Base-by-base conservation (phyloP, 2,329 filamentous ascomycete species). In the Fonsecaea multimorphosa region DNA sequence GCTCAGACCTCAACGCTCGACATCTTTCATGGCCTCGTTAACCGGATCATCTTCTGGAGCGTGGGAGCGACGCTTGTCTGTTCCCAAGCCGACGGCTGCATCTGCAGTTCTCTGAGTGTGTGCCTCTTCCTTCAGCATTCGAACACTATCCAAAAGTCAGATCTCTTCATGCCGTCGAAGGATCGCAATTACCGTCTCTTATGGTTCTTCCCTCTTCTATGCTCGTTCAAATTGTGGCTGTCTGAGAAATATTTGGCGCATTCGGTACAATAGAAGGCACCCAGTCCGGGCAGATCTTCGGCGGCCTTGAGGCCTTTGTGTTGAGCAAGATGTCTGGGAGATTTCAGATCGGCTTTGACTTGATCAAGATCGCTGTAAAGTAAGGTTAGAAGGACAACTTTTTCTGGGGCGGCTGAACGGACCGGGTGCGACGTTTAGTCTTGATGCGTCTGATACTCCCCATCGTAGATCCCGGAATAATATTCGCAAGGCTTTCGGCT, bases 191-290 rank as follows among this genome's bases (percentile, higher is more conserved):
- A 92, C 91, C 91, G 90, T 82, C 93, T 87, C 86, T 93, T 97
- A 80, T 99, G 95, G 70, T 91, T 92, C 81, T 97, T 99, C 73
- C 92, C 92, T 78, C 90, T 92, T 64, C 84, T 84, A 79, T 99
- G 95, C 31, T 86, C 84, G 38, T 85, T 83, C 64, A 96, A 82
- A 72, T 91, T 96, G 73, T 85, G 78, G 71, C 95, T 91, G 57
- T 88, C 90, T 78, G 98, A 94, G 77, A 96, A 98, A 90, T 92
- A 98, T 81, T 96, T 98, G 69, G 95, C 90, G 78, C 95, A 99
- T 79, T 97, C 91, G 16, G 90, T 84, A 78, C 95, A 99, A 79
- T 97, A 98, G 77, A 89, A 89, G 72, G 87, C 85, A 29, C 95
- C 95, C 56, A 97, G 83, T 0, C 89, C 94, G 2, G 95, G 95